These are phyloP conservation scores for Mycena haematopus DNA, from an alignment of 768 basidiomycete species.

Conservation along the genomic window DNA sequence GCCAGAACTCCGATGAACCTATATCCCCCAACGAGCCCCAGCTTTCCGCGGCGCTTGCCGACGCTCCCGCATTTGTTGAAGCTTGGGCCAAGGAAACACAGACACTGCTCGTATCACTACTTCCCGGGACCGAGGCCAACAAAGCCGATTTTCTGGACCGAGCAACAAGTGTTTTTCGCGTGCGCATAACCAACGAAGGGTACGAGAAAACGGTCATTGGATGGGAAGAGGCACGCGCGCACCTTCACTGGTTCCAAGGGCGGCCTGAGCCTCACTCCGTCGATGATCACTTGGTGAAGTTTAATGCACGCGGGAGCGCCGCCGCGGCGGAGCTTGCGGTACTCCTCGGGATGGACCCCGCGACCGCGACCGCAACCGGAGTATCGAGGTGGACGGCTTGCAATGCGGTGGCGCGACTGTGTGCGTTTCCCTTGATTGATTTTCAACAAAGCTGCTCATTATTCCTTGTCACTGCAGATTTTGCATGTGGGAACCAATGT, in stretches of 20 bases:
- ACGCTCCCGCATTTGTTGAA: not conserved
- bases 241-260: not conserved
- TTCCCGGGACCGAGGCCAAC: not conserved
- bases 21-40: not conserved
- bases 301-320: not conserved
- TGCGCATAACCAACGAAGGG: not conserved
- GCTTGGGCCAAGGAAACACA: not conserved
- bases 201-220: not conserved
- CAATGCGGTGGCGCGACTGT: conserved; percentile 15
- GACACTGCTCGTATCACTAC: not conserved
- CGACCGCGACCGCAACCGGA: not conserved
- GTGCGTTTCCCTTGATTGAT: not conserved
- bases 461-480: no score
- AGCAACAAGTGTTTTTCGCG: conserved; percentile 7
- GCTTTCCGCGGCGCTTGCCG: not conserved
- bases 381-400: not conserved
- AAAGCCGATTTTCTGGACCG: not conserved
- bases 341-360: conserved; percentile 5
- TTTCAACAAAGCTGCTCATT: no score
- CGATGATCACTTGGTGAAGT: not conserved
- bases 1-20: not conserved
- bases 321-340: not conserved
- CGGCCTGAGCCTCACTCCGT: no score
- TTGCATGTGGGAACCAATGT: no score
- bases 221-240: conserved; percentile 12